Evolutionary conservation across 1,284 basidiomycete genomes (phyloP).

Genomic region (Ustilago esculenta): DNA sequence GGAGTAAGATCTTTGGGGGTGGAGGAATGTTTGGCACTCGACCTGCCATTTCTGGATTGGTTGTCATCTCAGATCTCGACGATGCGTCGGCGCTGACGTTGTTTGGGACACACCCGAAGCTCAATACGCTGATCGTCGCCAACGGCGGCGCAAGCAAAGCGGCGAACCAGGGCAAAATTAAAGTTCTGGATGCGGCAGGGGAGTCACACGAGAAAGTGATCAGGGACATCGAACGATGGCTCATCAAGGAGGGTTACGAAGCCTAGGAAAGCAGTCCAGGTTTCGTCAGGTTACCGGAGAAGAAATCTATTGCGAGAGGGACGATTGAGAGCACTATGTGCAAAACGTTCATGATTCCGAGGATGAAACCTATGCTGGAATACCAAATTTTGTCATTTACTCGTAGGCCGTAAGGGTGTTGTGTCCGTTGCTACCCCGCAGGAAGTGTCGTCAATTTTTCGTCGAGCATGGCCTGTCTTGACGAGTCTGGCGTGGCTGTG

Average conservation of each 20-base stretch:
- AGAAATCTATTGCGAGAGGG: background rate
- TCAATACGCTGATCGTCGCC: conserved; percentile 39
- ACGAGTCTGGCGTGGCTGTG: conserved; percentile 24
- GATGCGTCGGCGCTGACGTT: conserved; percentile 12
- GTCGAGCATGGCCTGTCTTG: conserved; percentile 20
- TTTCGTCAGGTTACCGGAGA: background rate
- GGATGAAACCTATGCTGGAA: background rate
- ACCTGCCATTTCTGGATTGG: conserved; percentile 33
- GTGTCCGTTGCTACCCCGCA: background rate
- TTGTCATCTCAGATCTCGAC: conserved; percentile 35
- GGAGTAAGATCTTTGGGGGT: conserved; percentile 31
- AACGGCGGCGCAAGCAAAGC: conserved; percentile 8
- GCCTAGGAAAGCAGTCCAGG: conserved; percentile 16
- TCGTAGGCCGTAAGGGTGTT: too few species aligned
- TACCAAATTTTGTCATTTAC: too few species aligned
- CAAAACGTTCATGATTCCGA: background rate
- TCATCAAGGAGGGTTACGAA: conserved; percentile 41
- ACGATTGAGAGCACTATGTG: background rate
- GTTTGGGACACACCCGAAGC: conserved; percentile 35
- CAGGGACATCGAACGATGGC: conserved; percentile 44
- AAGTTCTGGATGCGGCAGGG: conserved; percentile 7
- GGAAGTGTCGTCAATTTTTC: conserved; percentile 10
- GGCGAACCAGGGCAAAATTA: conserved; percentile 23
- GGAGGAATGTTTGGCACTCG: conserved; percentile 22
- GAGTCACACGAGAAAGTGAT: conserved; percentile 22